phyloP scores from a whole-genome alignment of 176 grass and related monocot species.

The Musa schizocarpa region DNA sequence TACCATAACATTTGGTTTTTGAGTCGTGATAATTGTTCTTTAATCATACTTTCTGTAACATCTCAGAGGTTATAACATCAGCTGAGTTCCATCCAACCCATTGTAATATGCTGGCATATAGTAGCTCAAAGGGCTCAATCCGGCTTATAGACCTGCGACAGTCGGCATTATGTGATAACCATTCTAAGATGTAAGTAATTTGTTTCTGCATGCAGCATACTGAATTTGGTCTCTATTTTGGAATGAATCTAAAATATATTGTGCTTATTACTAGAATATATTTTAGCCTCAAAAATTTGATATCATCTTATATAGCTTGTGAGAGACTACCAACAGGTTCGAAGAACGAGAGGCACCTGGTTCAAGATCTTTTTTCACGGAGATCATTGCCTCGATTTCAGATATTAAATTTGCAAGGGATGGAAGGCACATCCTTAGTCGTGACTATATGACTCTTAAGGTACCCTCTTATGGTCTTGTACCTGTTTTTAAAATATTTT shows the following conservation, averaged over 20 bases:
- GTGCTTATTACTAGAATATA: not conserved
- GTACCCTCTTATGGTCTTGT: conserved; percentile 26
- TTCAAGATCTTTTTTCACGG: conserved; percentile 93
- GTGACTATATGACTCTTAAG: conserved; percentile 95
- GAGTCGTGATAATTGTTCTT: not conserved
- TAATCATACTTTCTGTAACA: not conserved
- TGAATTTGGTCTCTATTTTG: no score
- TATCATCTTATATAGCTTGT: conserved; percentile 20
- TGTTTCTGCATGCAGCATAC: not conserved
- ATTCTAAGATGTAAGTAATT: conserved; percentile 83
- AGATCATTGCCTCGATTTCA: conserved; percentile 97
- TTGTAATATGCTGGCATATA: conserved; percentile 93
- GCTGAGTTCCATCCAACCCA: conserved; percentile 91
- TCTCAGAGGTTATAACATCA: conserved; percentile 92
- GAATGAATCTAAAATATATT: not conserved
- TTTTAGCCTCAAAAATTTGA: not conserved
- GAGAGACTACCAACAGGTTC: conserved; percentile 40
- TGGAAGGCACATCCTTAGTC: conserved; percentile 83
- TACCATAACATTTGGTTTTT: not conserved
- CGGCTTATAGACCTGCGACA: conserved; percentile 94
- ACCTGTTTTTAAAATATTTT: no score
- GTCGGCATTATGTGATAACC: conserved; percentile 84
- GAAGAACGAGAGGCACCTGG: conserved; percentile 70
- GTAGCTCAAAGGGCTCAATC: conserved; percentile 98
- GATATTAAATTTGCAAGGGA: conserved; percentile 87